phyloP scores from a whole-genome alignment of 371 early-diverging fungal genomes.

The Phascolomyces articulosus region DNA sequence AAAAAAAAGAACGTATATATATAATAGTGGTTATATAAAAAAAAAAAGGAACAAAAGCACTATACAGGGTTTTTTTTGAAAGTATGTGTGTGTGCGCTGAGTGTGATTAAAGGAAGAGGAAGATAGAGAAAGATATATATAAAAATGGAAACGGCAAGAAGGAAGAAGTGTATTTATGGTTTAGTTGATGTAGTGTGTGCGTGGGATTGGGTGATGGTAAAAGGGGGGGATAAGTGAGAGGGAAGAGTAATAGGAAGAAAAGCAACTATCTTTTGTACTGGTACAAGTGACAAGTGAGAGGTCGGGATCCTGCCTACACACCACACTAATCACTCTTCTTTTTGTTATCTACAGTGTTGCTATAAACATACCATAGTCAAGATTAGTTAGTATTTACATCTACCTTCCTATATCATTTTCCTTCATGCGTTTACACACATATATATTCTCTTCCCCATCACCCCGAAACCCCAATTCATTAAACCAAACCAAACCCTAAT shows the following conservation, averaged over 20 bases:
- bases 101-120: not conserved
- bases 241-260: not conserved
- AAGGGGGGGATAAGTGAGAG: not conserved
- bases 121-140: not conserved
- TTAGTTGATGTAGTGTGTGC: no score
- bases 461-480: no score
- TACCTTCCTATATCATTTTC: not conserved
- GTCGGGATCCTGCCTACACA: constrained; percentile 7
- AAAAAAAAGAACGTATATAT: not conserved
- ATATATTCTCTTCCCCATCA: no score
- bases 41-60: not conserved
- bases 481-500: no score
- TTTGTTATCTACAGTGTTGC: constrained; percentile 5
- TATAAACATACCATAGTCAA: no score
- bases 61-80: no score
- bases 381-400: not conserved
- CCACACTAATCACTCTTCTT: constrained; percentile 2
- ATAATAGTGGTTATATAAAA: no score
- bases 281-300: not conserved
- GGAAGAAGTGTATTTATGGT: not conserved
- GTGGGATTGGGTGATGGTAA: not conserved
- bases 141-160: not conserved
- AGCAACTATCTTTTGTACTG: constrained; percentile 6
- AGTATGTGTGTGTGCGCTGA: not conserved
- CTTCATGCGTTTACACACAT: no score